Evolutionary conservation across 208 protist genomes (phyloP), one percentile per base, ranked within the genome.

Genomic region (Leishmania major): DNA sequence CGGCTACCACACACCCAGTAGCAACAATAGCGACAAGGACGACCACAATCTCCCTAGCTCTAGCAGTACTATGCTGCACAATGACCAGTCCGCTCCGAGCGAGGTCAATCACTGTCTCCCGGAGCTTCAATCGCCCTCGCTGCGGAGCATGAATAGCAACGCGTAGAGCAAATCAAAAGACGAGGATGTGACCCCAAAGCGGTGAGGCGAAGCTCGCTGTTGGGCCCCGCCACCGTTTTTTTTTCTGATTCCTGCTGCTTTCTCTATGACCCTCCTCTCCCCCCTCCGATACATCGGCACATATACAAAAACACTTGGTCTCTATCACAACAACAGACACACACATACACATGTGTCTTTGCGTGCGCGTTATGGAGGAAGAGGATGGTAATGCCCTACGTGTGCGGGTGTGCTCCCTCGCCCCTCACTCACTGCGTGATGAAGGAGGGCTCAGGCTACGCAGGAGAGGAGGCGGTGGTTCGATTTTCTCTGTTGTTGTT

Each of bases 111-210:
- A 55, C 35, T 66, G 57, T 45, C 57, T 59, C 78, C 31, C 49
- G 19, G 73, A 85, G 35, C 74, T 75, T 43, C 78, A 71, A 45
- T 81, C 76, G 37, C 74, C 86, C 28, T 80, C 79, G 31, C 69
- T 85, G 66, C 73, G 69, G 73, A 87, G 79, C 53, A 75, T 85
- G 62, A 83, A 79, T 74, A 88, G 77, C 75, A 88, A 55, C 49
- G 78, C 67, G 74, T 78, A 80, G 62, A 66, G 81, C 53, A n/a
- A 77, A 28, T 67, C 60, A 17, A 79, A 60, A 62, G 83, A 80
- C 49, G 74, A 82, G 0, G 62, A 79, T 59, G 75, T 7, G 8
- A 60, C 25, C n/a, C 64, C 59, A 25, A 69, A 78, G 69, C 45
- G 28, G n/a, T 79, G 31, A n/a, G n/a, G 40, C n/a, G 6, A 49